Base-by-base conservation (phyloP, 176 grass and related monocot species). In the Bolboschoenus planiculmis region DNA sequence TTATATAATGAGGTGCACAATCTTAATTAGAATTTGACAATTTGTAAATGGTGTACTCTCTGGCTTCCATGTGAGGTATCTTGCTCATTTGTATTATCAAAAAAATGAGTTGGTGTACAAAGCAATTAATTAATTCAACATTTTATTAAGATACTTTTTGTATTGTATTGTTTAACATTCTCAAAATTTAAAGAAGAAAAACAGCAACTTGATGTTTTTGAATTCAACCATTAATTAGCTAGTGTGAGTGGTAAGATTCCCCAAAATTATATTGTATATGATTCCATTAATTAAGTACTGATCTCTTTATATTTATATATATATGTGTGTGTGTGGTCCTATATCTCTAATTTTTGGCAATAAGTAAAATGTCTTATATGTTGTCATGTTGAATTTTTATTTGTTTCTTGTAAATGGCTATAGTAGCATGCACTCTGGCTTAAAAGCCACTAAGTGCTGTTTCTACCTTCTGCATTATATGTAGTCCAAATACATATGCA, bases 1-100 rank as follows among this genome's bases (percentile, higher is more conserved):
- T 81, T 62, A n/a, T n/a, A n/a, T n/a, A 62, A 62, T 36, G n/a
- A 33, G 26, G 56, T 82, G 79, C 48, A 81, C 57, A 76, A 50
- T 24, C 47, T 51, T 51, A n/a, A n/a, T n/a, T n/a, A 30, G 26
- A 76, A 76, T 70, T 70, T 70, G 65, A 70, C 35, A 50, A 75
- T 18, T 51, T 50, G 43, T 75, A 73, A 42, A 31, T 27, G 42
- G n/a, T 1, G 26, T 76, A 7, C 27, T 50, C 23, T 82, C 57
- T 82, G 79, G 31, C 33, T 65, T 82, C 58, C 79, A 82, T 82
- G 79, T 82, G 79, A 64, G 31, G 33, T n/a, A n/a, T 57, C 71
- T 44, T 56, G 44, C 47, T 78, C 44, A 54, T 53, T 78, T 78
- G 14, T 78, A 56, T n/a, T 78, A 20, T 78, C 29, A 5, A 33